phyloP scores from a whole-genome alignment of 1,139 yeast species.

The Saccharomyces hybrid region DNA sequence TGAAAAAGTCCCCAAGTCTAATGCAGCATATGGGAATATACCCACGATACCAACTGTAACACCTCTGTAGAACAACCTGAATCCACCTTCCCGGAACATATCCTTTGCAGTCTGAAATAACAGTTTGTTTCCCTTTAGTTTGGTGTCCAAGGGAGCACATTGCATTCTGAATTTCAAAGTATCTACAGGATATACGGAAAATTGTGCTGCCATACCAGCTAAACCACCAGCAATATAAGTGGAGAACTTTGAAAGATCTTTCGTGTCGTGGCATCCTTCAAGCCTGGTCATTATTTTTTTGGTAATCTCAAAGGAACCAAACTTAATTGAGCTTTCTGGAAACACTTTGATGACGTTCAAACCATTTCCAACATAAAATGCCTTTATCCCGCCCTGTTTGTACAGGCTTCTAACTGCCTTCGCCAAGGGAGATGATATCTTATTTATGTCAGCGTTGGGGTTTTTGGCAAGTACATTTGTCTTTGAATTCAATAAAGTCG shows the following conservation, averaged over 20 bases:
- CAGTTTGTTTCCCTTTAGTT: slow-evolving; percentile 53
- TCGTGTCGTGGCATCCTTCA: slow-evolving; percentile 70
- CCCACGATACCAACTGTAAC: slow-evolving; percentile 83
- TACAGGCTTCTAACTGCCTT: slow-evolving; percentile 80
- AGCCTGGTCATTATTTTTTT: slow-evolving; percentile 66
- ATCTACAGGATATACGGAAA: slow-evolving; percentile 92
- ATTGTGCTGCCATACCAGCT: slow-evolving; percentile 91
- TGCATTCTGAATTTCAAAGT: slow-evolving; percentile 81
- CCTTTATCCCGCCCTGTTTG: slow-evolving; percentile 78
- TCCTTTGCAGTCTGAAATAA: slow-evolving; percentile 61
- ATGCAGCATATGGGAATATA: slow-evolving; percentile 94
- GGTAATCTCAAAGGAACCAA: slow-evolving; percentile 88
- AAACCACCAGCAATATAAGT: slow-evolving; percentile 92
- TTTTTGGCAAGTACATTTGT: slow-evolving; percentile 39
- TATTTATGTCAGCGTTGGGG: slow-evolving; percentile 32
- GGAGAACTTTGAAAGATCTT: slow-evolving; percentile 64
- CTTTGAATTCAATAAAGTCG: slow-evolving; percentile 57
- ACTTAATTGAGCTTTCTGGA: slow-evolving; percentile 96
- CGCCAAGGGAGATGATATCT: slow-evolving; percentile 57
- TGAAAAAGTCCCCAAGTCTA: slow-evolving; percentile 88
- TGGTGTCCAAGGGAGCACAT: slow-evolving; percentile 62
- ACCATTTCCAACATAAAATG: slow-evolving; percentile 94
- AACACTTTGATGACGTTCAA: slow-evolving; percentile 87
- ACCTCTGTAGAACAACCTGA: slow-evolving; percentile 77
- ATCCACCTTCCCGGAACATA: slow-evolving; percentile 76